These are phyloP conservation scores for Aspergillus awamori DNA, from an alignment of 2,329 filamentous ascomycete genomes.

Conservation along the genomic window DNA sequence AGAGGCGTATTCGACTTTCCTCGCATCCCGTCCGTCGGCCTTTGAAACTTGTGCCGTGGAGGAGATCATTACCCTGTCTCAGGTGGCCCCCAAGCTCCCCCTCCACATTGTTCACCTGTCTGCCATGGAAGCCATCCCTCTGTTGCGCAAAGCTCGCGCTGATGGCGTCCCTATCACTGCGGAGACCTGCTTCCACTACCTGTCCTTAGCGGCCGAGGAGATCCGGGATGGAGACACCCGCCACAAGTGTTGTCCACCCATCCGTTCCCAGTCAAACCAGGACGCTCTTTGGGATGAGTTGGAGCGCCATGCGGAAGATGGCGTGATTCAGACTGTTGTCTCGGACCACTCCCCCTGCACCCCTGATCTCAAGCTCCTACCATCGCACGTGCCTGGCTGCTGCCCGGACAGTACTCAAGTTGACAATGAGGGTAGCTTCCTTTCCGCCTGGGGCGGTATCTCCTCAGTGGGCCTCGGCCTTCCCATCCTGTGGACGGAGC, in stretches of 20 bases:
- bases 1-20: conserved; percentile 83
- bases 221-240: conserved; percentile 83
- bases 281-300: conserved; percentile 87
- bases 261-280: conserved; percentile 78
- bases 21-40: conserved; percentile 82
- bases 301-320: conserved; percentile 59
- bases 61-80: conserved; percentile 79
- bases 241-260: conserved; percentile 94
- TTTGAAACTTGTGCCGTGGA: conserved; percentile 92
- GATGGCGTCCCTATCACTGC: conserved; percentile 83
- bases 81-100: conserved; percentile 76
- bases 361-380: conserved; percentile 87
- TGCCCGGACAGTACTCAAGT: conserved; percentile 38
- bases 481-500: conserved; percentile 83
- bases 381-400: conserved; percentile 64
- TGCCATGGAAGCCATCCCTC: conserved; percentile 82
- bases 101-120: conserved; percentile 94
- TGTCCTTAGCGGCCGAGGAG: conserved; percentile 79
- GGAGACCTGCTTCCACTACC: conserved; percentile 95
- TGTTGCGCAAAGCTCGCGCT: conserved; percentile 72
- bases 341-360: conserved; percentile 97
- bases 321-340: conserved; percentile 87
- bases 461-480: conserved; percentile 90
- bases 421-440: conserved; percentile 74
- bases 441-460: conserved; percentile 94